Evolutionary conservation across 2,329 filamentous ascomycete genomes (phyloP), one percentile per base, ranked within the genome.

Genomic region (Colletotrichum sp.): DNA sequence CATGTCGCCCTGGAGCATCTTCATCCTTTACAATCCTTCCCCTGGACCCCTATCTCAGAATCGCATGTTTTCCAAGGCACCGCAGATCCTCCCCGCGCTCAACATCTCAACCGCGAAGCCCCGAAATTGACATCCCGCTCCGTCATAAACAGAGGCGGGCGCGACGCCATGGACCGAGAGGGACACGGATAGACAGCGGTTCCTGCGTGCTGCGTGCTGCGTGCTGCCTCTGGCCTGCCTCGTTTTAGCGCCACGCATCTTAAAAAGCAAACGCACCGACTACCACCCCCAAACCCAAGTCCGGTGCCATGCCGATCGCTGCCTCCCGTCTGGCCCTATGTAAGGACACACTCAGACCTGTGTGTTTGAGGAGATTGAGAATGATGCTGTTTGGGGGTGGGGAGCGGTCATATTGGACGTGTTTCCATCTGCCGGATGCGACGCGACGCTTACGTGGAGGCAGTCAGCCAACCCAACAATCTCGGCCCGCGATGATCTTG

Each of bases 141-240:
- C 34, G 13, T 48, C 26, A 36, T 28, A 18, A 34, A 60, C 28
- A 43, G 10, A 30, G 34, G 32, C 43, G 43, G 43, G n/a, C 28
- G 38, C 36, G 36, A 43, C 38, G 24, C 71, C 71, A 64, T 57
- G 57, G 18, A 26, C 71, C 71, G 61, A 67, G 52, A 66, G 43
- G 43, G 48, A 72, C 67, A 72, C 61, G 72, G 72, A 61, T 67
- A 32, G 72, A 72, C 72, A 72, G 72, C 52, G 61, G 67, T 36
- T 63, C 30, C 28, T 43, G 28, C 52, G 43, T 52, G 38, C 38
- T 43, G 28, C 52, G 43, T 52, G 38, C 38, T 43, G 43, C 43
- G n/a, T 13, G 43, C 43, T 52, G 43, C 43, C 43, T 52, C 43
- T 52, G 43, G 43, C 43, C n/a, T 52, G 43, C 43, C 43, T 26